Evolutionary conservation across 73 alveolate species (phyloP), one percentile per base, ranked within the genome.

Genomic region (Durusdinium trenchii): DNA sequence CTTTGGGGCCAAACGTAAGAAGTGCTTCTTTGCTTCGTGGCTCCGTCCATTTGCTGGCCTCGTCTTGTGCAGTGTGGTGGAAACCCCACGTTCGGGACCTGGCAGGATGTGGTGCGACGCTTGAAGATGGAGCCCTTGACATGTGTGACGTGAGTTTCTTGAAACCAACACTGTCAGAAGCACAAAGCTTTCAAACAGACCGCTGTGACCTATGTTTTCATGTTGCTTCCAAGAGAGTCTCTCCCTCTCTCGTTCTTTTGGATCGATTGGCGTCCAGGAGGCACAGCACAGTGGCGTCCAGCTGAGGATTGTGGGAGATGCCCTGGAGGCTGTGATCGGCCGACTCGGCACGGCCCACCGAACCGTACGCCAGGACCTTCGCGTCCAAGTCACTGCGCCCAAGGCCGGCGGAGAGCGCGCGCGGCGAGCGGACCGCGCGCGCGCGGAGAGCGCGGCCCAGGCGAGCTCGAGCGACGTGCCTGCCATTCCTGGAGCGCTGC

Each of bases 291-390:
- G 57, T 28, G 96, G 96, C 42, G 28, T 86, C 6, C 85, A 86
- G 30, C 62, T 89, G 32, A 64, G 86, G 35, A 89, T 89, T 23
- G 96, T 89, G 64, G 96, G 96, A 23, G 96, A 89, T 89, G 96
- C 42, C 30, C 40, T 89, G 67, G 96, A 89, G 96, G 57, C 9
- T 78, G 18, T 14, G 61, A 38, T 18, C 6, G 35, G 23, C 69
- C 12, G 23, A 2, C 73, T 32, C 1, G n/a, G 4, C 73, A 45
- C 26, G 89, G 36, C 12, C 12, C 16, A 35, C 87, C 5, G 36
- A n/a, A 16, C 50, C 7, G 76, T 10, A 2, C 36, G 30, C 78
- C 79, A 86, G 95, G 96, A 89, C 45, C 86, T 89, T 9, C 82
- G 83, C 26, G 85, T 89, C 6, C 82, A 86, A 30, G 64, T 86